Evolutionary conservation across 2,329 filamentous ascomycete species (phyloP), one percentile per base, ranked within the genome.

Genomic region (Alternaria gaisen): DNA sequence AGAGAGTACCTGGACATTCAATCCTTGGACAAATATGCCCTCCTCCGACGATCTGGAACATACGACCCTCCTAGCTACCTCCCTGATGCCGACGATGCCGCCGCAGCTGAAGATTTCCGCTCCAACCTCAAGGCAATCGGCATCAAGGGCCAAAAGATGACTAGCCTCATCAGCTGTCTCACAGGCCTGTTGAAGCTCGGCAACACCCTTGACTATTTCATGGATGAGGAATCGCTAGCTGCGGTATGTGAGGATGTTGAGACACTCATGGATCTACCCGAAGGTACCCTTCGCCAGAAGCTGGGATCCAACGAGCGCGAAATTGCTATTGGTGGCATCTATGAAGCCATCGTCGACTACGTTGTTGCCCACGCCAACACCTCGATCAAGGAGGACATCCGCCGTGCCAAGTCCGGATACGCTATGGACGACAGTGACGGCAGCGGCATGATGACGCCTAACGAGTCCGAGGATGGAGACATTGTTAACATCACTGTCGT

Each of bases 301-400:
- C 93, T 92, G 78, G 91, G 89, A 60, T 96, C 93, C 0, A 88
- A 94, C 61, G 95, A 98, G 60, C 89, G 95, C 10, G 88, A 90
- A 72, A 88, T 91, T 2, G 83, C 97, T 41, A 91, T 98, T 61
- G 90, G 89, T 12, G 94, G 92, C 3, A 84, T 98, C 16, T 99
- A 99, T 73, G 95, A 99, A 80, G 90, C 94, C 12, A 83, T 98
- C 26, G 93, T 99, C 0, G 95, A 98, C 75, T 98, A 93, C 91
- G 91, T 99, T 14, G 90, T 99, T 62, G 82, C 85, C 58, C 95
- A 94, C 75, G 94, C 94, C 58, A 99, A 99, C 70, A 87, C 90
- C 34, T 87, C 94, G 11, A 97, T 99, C 72, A 85, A 88, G 1
- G 84, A 84, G 4, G 92, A 97, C 68, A 87, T 98, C 77, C 83